phyloP scores from a whole-genome alignment of 2,329 filamentous ascomycete species.

The Alternaria sp. region DNA sequence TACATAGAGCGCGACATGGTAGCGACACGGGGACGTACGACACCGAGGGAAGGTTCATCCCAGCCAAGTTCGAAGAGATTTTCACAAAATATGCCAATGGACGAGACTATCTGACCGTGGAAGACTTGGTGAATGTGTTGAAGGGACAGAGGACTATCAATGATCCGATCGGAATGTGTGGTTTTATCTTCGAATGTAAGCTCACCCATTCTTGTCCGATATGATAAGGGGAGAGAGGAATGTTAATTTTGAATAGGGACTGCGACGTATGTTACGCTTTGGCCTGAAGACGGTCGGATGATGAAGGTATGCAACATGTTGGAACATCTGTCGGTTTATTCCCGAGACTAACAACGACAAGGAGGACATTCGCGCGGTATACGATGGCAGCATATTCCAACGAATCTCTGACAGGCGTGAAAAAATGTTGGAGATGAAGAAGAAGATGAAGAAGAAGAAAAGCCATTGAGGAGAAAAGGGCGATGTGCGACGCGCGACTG shows the following conservation, averaged over 20 bases:
- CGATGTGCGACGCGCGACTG: background rate
- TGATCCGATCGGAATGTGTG: slow-evolving; percentile 59
- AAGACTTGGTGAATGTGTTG: slow-evolving; percentile 52
- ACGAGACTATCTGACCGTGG: slow-evolving; percentile 53
- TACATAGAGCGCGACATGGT: slow-evolving; percentile 57
- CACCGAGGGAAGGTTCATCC: slow-evolving; percentile 57
- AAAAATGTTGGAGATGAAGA: slow-evolving; percentile 1
- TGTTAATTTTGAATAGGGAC: slow-evolving; percentile 47
- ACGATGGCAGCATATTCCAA: slow-evolving; percentile 63
- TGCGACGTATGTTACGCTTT: slow-evolving; percentile 63
- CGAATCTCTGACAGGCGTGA: slow-evolving; percentile 31
- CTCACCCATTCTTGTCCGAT: slow-evolving; percentile 19
- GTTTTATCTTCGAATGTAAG: slow-evolving; percentile 55
- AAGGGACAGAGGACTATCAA: slow-evolving; percentile 53
- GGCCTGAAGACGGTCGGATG: slow-evolving; percentile 65
- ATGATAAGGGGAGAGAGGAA: background rate
- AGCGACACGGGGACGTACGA: slow-evolving; percentile 57
- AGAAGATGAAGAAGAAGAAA: slow-evolving; percentile 8
- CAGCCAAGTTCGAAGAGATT: slow-evolving; percentile 59
- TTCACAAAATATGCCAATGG: slow-evolving; percentile 56
- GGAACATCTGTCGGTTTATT: background rate
- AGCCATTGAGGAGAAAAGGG: background rate
- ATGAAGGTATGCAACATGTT: slow-evolving; percentile 51
- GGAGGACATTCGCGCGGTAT: slow-evolving; percentile 64
- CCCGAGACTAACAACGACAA: background rate